A percentile compares a stretch with the other conserved stretches of the same genome.
phyloP scores from a whole-genome alignment of 139 green algal species.

The Ettlia oleoabundans region DNA sequence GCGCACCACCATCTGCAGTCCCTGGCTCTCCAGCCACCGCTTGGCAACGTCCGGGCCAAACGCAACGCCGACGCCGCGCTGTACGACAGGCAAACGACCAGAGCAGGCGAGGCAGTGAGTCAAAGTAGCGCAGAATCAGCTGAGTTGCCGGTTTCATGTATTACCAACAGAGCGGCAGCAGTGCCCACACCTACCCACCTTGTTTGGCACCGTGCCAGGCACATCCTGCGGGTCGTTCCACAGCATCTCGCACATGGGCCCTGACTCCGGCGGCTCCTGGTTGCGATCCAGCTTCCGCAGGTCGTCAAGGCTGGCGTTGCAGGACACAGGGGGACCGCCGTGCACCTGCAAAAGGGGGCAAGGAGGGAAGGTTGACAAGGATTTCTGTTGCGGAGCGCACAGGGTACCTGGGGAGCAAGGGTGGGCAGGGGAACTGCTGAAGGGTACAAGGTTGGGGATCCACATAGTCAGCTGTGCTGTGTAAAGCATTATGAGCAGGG shows the following conservation, averaged over 20 bases:
- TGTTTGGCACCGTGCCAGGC: constrained; percentile 80
- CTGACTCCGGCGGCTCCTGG: constrained; percentile 92
- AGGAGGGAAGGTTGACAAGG: neutral
- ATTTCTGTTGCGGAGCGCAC: no score
- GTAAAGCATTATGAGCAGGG: neutral
- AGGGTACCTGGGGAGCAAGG: no score
- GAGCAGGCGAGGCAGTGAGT: no score
- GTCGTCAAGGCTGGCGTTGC: constrained; percentile 21
- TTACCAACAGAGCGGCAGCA: no score
- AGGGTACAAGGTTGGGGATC: no score
- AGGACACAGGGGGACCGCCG: constrained; percentile 17
- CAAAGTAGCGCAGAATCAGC: no score
- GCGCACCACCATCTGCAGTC: constrained; percentile 86
- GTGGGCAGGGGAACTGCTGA: no score
- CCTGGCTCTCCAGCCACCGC: constrained; percentile 89
- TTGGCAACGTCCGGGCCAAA: constrained; percentile 86
- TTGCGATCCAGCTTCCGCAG: constrained; percentile 29
- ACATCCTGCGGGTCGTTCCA: constrained; percentile 91
- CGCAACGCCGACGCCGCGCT: constrained; percentile 85
- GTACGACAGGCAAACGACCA: no score
- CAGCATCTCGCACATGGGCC: constrained; percentile 96
- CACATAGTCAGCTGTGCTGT: no score
- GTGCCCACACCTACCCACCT: constrained; percentile 51
- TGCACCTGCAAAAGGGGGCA: constrained; percentile 11
- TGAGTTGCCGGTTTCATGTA: no score